Percentiles rank a stretch among this genome's conserved stretches.
Evolutionary conservation across 2,329 filamentous ascomycete species (phyloP).

Genomic region (Xylariaceae sp.): DNA sequence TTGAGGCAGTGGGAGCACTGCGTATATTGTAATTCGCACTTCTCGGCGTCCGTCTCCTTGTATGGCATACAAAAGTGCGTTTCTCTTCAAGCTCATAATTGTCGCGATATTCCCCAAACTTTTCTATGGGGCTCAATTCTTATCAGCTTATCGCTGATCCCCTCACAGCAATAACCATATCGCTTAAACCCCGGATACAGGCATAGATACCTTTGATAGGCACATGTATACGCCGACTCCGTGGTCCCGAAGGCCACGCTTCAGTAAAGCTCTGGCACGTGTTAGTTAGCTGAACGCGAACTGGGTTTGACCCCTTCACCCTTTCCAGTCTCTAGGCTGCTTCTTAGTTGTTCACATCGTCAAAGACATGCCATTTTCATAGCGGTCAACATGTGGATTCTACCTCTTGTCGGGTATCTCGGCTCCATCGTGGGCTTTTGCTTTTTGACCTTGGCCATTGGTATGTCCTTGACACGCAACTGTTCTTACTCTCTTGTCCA

Average conservation of each 20-base stretch:
- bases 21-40: no score
- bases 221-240: constrained; percentile 10
- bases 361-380: constrained; percentile 15
- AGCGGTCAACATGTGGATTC: constrained; percentile 77
- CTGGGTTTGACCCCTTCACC: no score
- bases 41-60: no score
- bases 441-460: constrained; percentile 92
- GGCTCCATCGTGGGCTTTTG: constrained; percentile 85
- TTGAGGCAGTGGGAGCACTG: no score
- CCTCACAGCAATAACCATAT: no score
- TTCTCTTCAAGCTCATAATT: no score
- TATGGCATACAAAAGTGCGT: no score
- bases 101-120: constrained; percentile 9
- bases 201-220: constrained; percentile 1
- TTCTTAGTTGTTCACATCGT: constrained; percentile 4
- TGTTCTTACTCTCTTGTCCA: no score
- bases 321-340: neutral
- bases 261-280: neutral
- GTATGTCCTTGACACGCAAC: constrained; percentile 38
- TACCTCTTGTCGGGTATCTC: constrained; percentile 85
- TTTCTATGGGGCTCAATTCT: constrained; percentile 21
- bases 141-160: constrained; percentile 13
- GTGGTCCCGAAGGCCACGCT: constrained; percentile 12
- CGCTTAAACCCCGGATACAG: no score
- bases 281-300: neutral